Percentiles rank a stretch among this genome's conserved stretches.
These are phyloP conservation scores for Penicillium chermesinum DNA, from an alignment of 495 filamentous ascomycete species.

Conservation along the genomic window DNA sequence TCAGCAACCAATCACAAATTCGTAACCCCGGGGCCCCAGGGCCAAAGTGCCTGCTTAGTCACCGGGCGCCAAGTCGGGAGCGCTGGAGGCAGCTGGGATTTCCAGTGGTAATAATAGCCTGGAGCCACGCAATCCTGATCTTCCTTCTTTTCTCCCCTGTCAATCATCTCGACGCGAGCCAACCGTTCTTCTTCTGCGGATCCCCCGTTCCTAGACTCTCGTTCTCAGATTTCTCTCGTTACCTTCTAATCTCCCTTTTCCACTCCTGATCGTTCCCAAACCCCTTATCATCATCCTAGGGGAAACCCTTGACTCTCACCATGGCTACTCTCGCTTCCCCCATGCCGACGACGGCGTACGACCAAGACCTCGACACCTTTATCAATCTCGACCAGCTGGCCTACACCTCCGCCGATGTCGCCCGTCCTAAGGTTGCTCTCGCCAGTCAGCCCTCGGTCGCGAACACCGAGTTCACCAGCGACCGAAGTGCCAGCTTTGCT, in stretches of 20 bases:
- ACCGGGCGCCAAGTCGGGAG: not conserved
- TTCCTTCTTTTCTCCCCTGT: not conserved
- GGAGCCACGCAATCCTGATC: not conserved
- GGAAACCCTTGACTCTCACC: slow-evolving; percentile 30
- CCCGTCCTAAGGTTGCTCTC: slow-evolving; percentile 36
- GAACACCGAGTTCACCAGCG: slow-evolving; percentile 35
- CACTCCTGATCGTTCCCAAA: slow-evolving; percentile 6
- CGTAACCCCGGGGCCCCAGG: not conserved
- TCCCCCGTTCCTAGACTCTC: slow-evolving; percentile 9
- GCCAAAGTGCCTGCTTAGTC: not conserved
- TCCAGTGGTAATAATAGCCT: not conserved
- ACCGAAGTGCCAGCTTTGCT: slow-evolving; percentile 38
- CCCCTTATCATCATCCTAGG: slow-evolving; percentile 35
- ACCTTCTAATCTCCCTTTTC: slow-evolving; percentile 4
- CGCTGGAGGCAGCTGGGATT: not conserved
- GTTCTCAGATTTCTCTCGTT: slow-evolving; percentile 7
- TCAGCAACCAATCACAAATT: not conserved
- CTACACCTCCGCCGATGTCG: slow-evolving; percentile 37
- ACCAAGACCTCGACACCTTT: slow-evolving; percentile 47
- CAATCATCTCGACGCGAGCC: no score
- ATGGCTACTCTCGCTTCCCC: slow-evolving; percentile 26
- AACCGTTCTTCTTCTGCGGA: not conserved
- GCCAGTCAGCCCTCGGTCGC: slow-evolving; percentile 35
- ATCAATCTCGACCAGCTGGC: slow-evolving; percentile 47
- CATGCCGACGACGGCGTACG: slow-evolving; percentile 28